Conservation (phyloP, 2,329 filamentous ascomycete genomes). For the Sporothrix protearum region DNA sequence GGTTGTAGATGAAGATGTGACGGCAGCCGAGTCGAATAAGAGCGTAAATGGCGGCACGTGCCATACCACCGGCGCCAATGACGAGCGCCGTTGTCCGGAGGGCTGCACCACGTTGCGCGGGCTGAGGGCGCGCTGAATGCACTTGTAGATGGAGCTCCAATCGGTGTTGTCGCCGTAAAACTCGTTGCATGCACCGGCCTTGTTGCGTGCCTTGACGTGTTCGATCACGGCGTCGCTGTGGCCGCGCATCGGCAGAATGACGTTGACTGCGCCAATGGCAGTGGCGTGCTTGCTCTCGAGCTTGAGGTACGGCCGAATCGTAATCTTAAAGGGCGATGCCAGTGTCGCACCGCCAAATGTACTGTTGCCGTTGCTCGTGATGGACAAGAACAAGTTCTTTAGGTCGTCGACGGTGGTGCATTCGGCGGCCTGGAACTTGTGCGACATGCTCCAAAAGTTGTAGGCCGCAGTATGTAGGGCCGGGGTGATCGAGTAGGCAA, state of each 20-base stretch:
- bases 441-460: constrained; percentile 62
- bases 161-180: constrained; percentile 57
- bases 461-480: constrained; percentile 71
- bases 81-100: constrained; percentile 53
- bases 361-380: constrained; percentile 30
- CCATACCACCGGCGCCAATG: constrained; percentile 67
- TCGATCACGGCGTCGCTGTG: constrained; percentile 41
- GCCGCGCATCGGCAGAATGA: constrained; percentile 62
- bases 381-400: constrained; percentile 54
- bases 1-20: constrained; percentile 69
- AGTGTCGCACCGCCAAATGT: constrained; percentile 67
- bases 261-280: constrained; percentile 70
- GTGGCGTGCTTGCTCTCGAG: constrained; percentile 65
- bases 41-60: constrained; percentile 68
- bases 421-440: constrained; percentile 59
- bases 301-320: constrained; percentile 61
- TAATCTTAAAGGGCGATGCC: constrained; percentile 67
- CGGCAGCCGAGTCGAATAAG: constrained; percentile 69
- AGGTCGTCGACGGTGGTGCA: constrained; percentile 60
- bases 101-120: constrained; percentile 60
- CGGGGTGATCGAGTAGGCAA: constrained; percentile 67
- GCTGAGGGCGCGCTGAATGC: constrained; percentile 65
- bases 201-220: constrained; percentile 57
- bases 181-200: constrained; percentile 57
- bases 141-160: constrained; percentile 45